Base-by-base conservation (phyloP, 2,329 filamentous ascomycete species). In the Cyphellophora europaea region DNA sequence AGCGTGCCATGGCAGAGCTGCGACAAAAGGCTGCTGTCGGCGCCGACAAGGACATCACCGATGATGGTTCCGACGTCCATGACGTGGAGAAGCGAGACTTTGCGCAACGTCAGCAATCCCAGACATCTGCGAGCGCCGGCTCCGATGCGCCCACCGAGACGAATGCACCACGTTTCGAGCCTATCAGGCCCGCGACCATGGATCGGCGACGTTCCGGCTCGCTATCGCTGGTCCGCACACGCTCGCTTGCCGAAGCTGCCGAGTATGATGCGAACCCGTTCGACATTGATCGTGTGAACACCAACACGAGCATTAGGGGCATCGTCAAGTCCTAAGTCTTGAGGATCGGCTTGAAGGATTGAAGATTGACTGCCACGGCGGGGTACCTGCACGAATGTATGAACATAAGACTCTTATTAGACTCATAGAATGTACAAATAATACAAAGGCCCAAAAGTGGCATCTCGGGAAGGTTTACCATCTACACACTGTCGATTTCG, bases 261-360 rank as follows among this genome's bases (percentile, higher is more conserved):
- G 33, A 42, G 15, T 57, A 56, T 30, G 47, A 56, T 25, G 49
- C 43, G 8, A 54, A 45, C 21, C 53, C 53, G 5, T 57, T 47
- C 30, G 52, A 55, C 23, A 55, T 57, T 19, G 53, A 57, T 38
- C 49, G 45, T 5, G 51, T 55, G 14, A 53, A 55, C 33, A 57
- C 53, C n/a, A n/a, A n/a, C n/a, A n/a, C n/a, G n/a, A n/a, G n/a
- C n/a, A n/a, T n/a, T n/a, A n/a, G n/a, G n/a, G n/a, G n/a, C 15
- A 39, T 44, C 13, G 51, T 50, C 12, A 55, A 52, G 10, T 41
- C 50, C 11, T 30, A 43, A 10, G 47, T 44, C 8, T 11, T 48
- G n/a, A 43, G 47, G 17, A 27, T 45, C 11, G 41, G 29, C 18
- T 31, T 33, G 29, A 37, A 38, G 8, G 27, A 28, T 18, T 42